phyloP scores from a whole-genome alignment of 257 asterid genomes.

The Fraxinus americana region DNA sequence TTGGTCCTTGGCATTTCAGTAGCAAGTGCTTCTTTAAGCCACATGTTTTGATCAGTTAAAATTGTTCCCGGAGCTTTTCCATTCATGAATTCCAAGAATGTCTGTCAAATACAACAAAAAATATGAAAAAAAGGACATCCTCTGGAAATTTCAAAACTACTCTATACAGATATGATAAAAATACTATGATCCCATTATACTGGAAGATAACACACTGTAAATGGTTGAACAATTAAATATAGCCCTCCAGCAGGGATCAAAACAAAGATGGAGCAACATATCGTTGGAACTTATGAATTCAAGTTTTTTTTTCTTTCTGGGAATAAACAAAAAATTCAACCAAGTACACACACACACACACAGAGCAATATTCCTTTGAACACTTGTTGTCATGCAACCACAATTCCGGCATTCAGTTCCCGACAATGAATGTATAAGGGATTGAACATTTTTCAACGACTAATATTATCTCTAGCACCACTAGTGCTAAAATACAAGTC shows the following conservation, averaged over 20 bases:
- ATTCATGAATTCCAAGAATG: constrained; percentile 54
- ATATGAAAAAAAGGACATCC: constrained; percentile 16
- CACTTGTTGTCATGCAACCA: neutral
- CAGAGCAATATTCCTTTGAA: neutral
- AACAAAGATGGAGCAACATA: neutral
- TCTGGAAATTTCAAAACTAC: neutral
- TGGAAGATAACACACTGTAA: neutral
- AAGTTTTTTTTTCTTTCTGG: neutral
- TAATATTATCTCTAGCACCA: too few relatives aligned
- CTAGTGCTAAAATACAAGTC: too few relatives aligned
- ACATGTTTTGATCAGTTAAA: constrained; percentile 60
- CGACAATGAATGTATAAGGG: neutral
- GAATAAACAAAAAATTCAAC: neutral
- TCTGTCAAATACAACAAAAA: constrained; percentile 36
- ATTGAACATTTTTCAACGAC: neutral
- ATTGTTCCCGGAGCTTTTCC: constrained; percentile 58
- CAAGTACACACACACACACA: too few relatives aligned
- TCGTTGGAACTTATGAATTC: neutral
- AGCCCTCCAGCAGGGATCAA: neutral
- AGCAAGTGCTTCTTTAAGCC: constrained; percentile 61
- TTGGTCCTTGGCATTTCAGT: constrained; percentile 56
- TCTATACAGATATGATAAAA: neutral
- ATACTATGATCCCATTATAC: neutral
- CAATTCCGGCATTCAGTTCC: neutral
- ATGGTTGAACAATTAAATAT: neutral